These are phyloP conservation scores for Discostella stelligeroides DNA, from an alignment of 108 stramenopile genomes.

Conservation along the genomic window DNA sequence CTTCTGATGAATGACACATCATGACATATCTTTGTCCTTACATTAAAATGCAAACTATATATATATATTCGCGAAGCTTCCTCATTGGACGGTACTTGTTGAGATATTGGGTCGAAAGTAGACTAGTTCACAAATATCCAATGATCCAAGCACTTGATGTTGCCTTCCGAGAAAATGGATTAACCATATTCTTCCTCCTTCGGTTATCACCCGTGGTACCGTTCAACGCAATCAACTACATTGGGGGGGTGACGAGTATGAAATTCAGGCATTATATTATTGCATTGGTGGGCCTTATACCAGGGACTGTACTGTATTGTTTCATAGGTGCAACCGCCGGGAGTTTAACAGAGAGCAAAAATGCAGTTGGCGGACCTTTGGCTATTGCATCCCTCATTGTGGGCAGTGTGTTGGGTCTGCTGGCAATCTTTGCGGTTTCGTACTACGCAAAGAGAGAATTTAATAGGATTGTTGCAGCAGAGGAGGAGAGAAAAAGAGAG, in stretches of 20 bases:
- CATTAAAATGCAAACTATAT: no score
- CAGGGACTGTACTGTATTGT: slow-evolving; percentile 74
- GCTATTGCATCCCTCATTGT: slow-evolving; percentile 47
- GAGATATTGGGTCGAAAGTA: slow-evolving; percentile 53
- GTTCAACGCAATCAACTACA: slow-evolving; percentile 74
- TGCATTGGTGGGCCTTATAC: slow-evolving; percentile 66
- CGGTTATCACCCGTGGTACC: slow-evolving; percentile 74
- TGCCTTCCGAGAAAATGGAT: slow-evolving; percentile 68
- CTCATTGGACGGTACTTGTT: slow-evolving; percentile 70
- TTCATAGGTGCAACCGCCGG: slow-evolving; percentile 81
- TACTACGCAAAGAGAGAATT: slow-evolving; percentile 76
- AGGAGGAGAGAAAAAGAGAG: slow-evolving; percentile 5
- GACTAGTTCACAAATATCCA: slow-evolving; percentile 57
- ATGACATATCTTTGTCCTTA: no score
- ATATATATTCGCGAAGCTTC: no score
- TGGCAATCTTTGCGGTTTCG: slow-evolving; percentile 64
- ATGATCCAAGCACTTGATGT: slow-evolving; percentile 60
- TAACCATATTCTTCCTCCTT: slow-evolving; percentile 66
- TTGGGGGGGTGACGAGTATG: slow-evolving; percentile 63
- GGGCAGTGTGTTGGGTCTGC: slow-evolving; percentile 60
- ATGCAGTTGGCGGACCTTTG: slow-evolving; percentile 30
- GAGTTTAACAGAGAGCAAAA: slow-evolving; percentile 47
- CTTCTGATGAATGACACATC: no score
- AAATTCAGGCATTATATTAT: slow-evolving; percentile 51
- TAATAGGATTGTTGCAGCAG: slow-evolving; percentile 49